These are phyloP conservation scores for Leccinum fuscescens DNA, from an alignment of 1,284 basidiomycete genomes.

Conservation along the genomic window DNA sequence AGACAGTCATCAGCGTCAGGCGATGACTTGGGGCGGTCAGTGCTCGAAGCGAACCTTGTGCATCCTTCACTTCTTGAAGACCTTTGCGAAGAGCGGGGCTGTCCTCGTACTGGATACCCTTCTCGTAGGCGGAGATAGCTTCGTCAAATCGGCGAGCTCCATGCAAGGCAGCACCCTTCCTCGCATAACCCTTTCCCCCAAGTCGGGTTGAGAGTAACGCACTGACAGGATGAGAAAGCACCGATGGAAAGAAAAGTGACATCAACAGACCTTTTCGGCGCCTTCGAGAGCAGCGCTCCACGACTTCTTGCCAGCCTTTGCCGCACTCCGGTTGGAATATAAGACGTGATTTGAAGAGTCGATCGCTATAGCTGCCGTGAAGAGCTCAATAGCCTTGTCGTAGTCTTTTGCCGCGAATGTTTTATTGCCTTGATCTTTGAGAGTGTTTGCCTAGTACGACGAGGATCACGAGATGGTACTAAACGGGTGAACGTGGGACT, in stretches of 20 bases:
- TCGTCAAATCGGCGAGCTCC: slow-evolving; percentile 80
- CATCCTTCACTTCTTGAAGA: too few relatives aligned
- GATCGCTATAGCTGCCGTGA: slow-evolving; percentile 84
- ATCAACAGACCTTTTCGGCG: slow-evolving; percentile 78
- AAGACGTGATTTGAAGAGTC: slow-evolving; percentile 87
- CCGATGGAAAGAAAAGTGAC: slow-evolving; percentile 1
- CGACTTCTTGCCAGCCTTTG: slow-evolving; percentile 80
- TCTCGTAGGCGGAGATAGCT: slow-evolving; percentile 80
- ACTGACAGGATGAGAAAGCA: slow-evolving; percentile 39
- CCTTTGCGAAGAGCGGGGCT: too few relatives aligned
- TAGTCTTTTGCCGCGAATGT: slow-evolving; percentile 94
- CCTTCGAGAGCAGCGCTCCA: slow-evolving; percentile 82
- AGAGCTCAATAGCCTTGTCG: slow-evolving; percentile 83
- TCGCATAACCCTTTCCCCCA: slow-evolving; percentile 91
- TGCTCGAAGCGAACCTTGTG: too few relatives aligned
- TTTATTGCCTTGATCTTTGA: slow-evolving; percentile 81
- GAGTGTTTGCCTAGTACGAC: slow-evolving; percentile 43
- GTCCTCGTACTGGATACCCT: slow-evolving; percentile 79
- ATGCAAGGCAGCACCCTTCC: slow-evolving; percentile 93
- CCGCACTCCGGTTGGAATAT: slow-evolving; percentile 92
- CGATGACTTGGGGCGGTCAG: too few relatives aligned
- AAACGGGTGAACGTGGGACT: slow-evolving; percentile 9
- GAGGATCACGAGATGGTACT: not conserved
- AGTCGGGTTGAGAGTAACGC: slow-evolving; percentile 74
- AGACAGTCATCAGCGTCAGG: not conserved